Evolutionary conservation across 768 basidiomycete species (phyloP), one percentile per base, ranked within the genome.

Genomic region (Lactarius sanguifluus): DNA sequence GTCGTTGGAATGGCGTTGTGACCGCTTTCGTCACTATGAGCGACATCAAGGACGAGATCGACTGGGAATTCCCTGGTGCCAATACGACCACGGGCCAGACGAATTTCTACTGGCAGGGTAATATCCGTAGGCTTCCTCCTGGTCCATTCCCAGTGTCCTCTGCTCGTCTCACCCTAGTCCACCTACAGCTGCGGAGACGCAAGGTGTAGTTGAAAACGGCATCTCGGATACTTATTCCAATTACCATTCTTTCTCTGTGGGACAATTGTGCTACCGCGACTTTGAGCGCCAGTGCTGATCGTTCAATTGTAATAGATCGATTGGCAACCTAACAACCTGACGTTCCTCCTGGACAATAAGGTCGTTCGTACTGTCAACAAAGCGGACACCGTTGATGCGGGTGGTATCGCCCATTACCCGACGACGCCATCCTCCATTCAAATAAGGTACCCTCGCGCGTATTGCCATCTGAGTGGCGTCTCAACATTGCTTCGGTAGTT

Each of bases 11-110:
- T 20, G 92, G 92, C 40, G 87, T 95, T 8, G 89, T 96, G 61
- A 88, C 89, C 1, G 92, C 93, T 10, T 90, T 90, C 77, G 91
- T 92, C 72, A 89, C 88, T 6, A 94, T 94, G 92, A 79, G 77
- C 20, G 85, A 88, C 69, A 81, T 92, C 71, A 92, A 90, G 74
- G 90, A 92, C 72, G 92, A 93, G 74, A 90, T 94, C 60, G 91
- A 94, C 69, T 92, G 92, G 91, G 91, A 92, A 74, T 93, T 87
- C 72, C 88, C 90, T 62, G 90, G 90, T 7, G 79, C 78, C 56
- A 72, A 76, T 23, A 87, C 85, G 2, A 84, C 83, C 2, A 73
- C 86, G 62, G 92, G 81, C 10, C 93, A 96, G 77, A 87, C 85
- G 45, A 94, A 94, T 73, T 89, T 79, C 71, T 92, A 91, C 78